Evolutionary conservation across 2,329 filamentous ascomycete species (phyloP).

Genomic region (Westerdykella aurantiaca): DNA sequence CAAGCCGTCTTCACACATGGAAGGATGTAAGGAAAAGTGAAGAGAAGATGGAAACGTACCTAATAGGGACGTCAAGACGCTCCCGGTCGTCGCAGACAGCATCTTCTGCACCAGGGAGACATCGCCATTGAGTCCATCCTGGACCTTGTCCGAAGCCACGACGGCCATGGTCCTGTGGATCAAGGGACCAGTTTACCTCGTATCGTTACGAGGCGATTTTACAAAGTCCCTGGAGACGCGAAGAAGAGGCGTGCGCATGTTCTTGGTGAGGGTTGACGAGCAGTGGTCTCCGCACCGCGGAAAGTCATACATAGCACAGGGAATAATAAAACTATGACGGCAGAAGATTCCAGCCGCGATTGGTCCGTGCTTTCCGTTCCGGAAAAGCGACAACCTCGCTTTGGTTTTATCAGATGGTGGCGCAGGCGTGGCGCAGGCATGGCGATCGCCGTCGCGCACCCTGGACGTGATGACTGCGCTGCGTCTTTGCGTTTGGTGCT

Average conservation of each 20-base stretch:
- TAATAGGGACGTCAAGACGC: slow-evolving; percentile 79
- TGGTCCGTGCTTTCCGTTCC: neutral
- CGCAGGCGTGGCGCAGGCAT: slow-evolving; percentile 7
- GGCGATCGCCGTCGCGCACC: too few species aligned
- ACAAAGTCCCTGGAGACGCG: slow-evolving; percentile 16
- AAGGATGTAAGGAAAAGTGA: neutral
- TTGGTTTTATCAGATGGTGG: slow-evolving; percentile 7
- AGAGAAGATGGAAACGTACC: slow-evolving; percentile 50
- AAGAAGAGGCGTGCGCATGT: slow-evolving; percentile 25
- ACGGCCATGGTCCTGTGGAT: slow-evolving; percentile 1
- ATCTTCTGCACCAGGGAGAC: slow-evolving; percentile 87
- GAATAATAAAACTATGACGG: neutral
- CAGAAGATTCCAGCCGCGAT: neutral
- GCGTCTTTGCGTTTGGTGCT: too few species aligned
- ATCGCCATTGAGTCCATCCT: slow-evolving; percentile 49
- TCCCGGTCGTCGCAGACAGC: slow-evolving; percentile 87
- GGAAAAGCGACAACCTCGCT: neutral
- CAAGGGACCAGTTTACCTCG: slow-evolving; percentile 31
- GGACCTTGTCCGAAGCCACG: slow-evolving; percentile 33
- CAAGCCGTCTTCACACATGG: neutral
- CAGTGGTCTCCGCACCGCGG: slow-evolving; percentile 8
- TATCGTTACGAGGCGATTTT: slow-evolving; percentile 20
- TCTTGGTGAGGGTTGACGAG: slow-evolving; percentile 8
- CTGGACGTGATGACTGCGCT: too few species aligned
- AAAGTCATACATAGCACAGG: too few species aligned